A percentile compares a stretch with the other conserved stretches of the same genome.
Evolutionary conservation across 768 basidiomycete species (phyloP).

Genomic region (Dentipellis sp.): DNA sequence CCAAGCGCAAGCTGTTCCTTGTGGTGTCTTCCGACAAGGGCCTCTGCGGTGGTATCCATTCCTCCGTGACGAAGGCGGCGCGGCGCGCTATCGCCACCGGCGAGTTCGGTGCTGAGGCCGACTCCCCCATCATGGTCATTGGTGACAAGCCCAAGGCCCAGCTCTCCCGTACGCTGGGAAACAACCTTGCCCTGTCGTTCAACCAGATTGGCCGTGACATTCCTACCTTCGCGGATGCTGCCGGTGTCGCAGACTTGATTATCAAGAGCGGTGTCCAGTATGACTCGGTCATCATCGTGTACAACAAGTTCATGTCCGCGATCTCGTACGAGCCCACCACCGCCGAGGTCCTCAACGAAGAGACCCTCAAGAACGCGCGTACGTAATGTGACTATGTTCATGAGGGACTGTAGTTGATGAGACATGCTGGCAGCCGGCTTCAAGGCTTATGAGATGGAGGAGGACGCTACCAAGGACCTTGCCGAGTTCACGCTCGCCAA

Average conservation of each 20-base stretch:
- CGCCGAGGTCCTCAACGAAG: slow-evolving; percentile 74
- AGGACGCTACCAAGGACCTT: slow-evolving; percentile 88
- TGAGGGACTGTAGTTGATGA: neutral
- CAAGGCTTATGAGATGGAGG: slow-evolving; percentile 96
- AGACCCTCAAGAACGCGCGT: slow-evolving; percentile 76
- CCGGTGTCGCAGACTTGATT: slow-evolving; percentile 88
- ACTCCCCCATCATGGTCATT: slow-evolving; percentile 74
- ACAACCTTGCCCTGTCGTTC: slow-evolving; percentile 78
- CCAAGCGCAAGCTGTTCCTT: slow-evolving; percentile 80
- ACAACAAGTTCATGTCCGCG: slow-evolving; percentile 84
- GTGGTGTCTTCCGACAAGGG: slow-evolving; percentile 98
- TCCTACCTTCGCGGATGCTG: slow-evolving; percentile 94
- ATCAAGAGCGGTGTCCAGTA: slow-evolving; percentile 77
- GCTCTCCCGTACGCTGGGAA: slow-evolving; percentile 53
- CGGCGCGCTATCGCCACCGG: slow-evolving; percentile 58
- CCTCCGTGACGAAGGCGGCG: slow-evolving; percentile 86
- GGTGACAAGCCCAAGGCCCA: slow-evolving; percentile 98
- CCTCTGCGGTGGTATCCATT: slow-evolving; percentile 99
- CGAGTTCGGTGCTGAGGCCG: slow-evolving; percentile 38
- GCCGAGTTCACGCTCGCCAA: slow-evolving; percentile 95
- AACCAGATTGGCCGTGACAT: slow-evolving; percentile 98
- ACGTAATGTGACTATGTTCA: slow-evolving; percentile 26
- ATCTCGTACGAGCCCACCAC: slow-evolving; percentile 80
- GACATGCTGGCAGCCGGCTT: slow-evolving; percentile 54
- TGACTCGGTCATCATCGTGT: slow-evolving; percentile 73